These are phyloP conservation scores for Myriangium duriaei DNA, from an alignment of 2,329 filamentous ascomycete species.

Conservation along the genomic window DNA sequence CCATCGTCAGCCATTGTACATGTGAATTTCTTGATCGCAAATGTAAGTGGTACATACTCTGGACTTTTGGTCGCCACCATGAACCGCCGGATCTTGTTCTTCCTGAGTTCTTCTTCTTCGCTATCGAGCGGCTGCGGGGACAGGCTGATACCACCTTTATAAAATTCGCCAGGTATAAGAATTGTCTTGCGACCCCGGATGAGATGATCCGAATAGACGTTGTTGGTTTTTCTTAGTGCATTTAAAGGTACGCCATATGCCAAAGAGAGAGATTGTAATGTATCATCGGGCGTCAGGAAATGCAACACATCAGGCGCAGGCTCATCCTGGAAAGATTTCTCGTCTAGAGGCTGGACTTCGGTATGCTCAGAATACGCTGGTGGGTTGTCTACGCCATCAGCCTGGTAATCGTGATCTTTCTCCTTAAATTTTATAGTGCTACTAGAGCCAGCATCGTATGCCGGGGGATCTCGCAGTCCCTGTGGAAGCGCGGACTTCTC, in stretches of 20 bases:
- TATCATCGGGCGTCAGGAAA: conserved; percentile 61
- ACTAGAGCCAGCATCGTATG: conserved; percentile 40
- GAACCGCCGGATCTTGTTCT: conserved; percentile 58
- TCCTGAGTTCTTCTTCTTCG: conserved; percentile 60
- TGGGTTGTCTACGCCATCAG: conserved; percentile 22
- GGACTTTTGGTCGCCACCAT: conserved; percentile 68
- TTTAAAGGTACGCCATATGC: conserved; percentile 56
- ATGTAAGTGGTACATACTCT: conserved; percentile 42
- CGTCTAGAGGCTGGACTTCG: conserved; percentile 16
- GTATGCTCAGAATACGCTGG: conserved; percentile 33
- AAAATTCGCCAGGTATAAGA: conserved; percentile 58
- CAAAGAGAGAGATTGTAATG: conserved; percentile 54
- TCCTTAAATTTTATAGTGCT: not conserved
- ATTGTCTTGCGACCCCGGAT: conserved; percentile 56
- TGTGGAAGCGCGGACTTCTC: conserved; percentile 48
- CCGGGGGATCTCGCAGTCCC: conserved; percentile 55
- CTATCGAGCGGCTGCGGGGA: conserved; percentile 60
- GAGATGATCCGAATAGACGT: conserved; percentile 58
- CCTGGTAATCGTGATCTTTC: not conserved
- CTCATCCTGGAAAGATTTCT: conserved; percentile 21
- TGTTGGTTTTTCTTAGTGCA: conserved; percentile 53
- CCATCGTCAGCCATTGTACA: conserved; percentile 25
- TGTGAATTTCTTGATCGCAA: not conserved
- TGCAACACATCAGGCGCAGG: conserved; percentile 56
- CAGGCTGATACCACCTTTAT: conserved; percentile 53